Percentiles rank a stretch among this genome's conserved stretches.
Conservation (phyloP, 179 eudicot species). For the Sideroxylon spinosum region DNA sequence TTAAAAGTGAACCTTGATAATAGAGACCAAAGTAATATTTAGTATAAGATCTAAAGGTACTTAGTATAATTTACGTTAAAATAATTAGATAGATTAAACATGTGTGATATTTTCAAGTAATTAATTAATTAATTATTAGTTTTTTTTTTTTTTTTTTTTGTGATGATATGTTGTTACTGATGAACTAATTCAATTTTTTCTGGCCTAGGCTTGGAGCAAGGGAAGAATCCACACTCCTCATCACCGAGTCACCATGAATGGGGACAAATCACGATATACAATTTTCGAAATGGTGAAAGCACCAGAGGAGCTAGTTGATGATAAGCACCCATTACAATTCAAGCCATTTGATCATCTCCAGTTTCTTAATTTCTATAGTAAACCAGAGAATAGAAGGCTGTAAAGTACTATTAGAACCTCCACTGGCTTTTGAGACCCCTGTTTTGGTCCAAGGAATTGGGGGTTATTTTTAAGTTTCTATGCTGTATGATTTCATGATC, state of each 20-base stretch:
- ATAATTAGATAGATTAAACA: no score
- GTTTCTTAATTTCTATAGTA: conserved; percentile 45
- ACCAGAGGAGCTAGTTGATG: conserved; percentile 56
- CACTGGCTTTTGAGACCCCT: conserved; percentile 43
- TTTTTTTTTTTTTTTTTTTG: no score
- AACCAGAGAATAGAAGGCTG: conserved; percentile 39
- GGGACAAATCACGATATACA: conserved; percentile 45
- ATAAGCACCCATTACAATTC: conserved; percentile 49
- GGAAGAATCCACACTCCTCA: conserved; percentile 52
- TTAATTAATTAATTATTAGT: background rate
- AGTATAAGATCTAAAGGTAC: no score
- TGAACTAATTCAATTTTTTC: background rate
- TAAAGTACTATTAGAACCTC: conserved; percentile 47
- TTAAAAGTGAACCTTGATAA: no score
- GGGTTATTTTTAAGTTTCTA: background rate
- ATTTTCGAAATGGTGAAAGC: conserved; percentile 45
- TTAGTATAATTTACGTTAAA: no score
- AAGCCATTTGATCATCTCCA: conserved; percentile 57
- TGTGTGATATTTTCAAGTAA: background rate
- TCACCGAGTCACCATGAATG: conserved; percentile 60
- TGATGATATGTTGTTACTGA: background rate
- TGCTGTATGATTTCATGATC: background rate
- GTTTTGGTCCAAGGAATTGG: background rate
- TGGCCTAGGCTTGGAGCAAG: conserved; percentile 67
- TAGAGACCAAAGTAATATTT: background rate